A percentile compares a stretch with the other conserved stretches of the same genome.
Evolutionary conservation across 1,139 yeast genomes (phyloP).

Genomic region (Debaryomyces robertsiae): DNA sequence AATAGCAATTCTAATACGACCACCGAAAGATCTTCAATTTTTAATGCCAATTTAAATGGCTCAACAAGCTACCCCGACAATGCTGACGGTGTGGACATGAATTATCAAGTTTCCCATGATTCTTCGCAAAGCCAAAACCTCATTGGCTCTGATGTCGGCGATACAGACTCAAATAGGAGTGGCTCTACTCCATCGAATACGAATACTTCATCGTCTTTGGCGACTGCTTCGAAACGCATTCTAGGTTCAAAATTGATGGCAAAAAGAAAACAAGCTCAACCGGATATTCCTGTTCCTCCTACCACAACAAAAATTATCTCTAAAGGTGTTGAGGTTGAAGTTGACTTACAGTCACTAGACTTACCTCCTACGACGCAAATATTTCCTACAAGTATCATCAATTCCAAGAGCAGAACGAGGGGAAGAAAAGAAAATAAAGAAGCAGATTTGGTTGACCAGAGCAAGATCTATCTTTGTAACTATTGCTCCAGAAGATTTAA

Average conservation of each 20-base stretch:
- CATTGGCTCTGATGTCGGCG: conserved; percentile 1
- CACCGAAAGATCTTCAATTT: conserved; percentile 19
- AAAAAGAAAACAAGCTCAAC: conserved; percentile 22
- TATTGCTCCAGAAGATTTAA: conserved; percentile 66
- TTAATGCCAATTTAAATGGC: conserved; percentile 11
- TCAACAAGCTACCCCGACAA: conserved; percentile 1
- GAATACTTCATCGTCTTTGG: conserved; percentile 24
- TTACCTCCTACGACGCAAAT: conserved; percentile 46
- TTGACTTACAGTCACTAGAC: conserved; percentile 44
- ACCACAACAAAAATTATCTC: conserved; percentile 29
- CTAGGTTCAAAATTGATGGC: conserved; percentile 41
- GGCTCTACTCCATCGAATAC: conserved; percentile 1
- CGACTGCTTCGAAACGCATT: conserved; percentile 43
- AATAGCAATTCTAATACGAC: conserved; percentile 15
- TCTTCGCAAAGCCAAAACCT: background rate
- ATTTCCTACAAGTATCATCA: conserved; percentile 36
- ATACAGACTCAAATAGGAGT: background rate
- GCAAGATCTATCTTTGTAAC: conserved; percentile 47
- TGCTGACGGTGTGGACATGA: background rate
- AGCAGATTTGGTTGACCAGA: conserved; percentile 45
- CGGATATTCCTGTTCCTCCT: conserved; percentile 7
- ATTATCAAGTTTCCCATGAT: background rate
- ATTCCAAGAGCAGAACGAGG: conserved; percentile 41
- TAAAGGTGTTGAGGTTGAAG: conserved; percentile 44
- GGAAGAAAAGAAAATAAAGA: conserved; percentile 52